These are phyloP conservation scores for Aureococcus anophagefferens DNA, from an alignment of 108 stramenopile genomes.

Conservation along the genomic window DNA sequence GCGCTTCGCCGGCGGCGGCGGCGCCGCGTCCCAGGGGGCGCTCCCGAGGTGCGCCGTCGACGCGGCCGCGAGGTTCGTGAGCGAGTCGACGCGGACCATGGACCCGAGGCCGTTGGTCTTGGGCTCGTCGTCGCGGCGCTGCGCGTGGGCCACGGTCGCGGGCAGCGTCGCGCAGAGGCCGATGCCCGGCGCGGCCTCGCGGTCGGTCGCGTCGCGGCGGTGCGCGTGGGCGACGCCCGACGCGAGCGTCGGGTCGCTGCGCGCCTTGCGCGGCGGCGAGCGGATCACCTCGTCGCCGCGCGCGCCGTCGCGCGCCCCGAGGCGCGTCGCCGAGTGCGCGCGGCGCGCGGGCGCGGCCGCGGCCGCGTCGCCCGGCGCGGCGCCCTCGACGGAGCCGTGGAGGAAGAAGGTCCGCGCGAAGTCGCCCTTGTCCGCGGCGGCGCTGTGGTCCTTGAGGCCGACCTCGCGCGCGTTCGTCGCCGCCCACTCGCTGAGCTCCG, in stretches of 20 bases:
- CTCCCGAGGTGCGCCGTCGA: background rate
- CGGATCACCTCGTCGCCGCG: background rate
- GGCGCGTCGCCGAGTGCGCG: background rate
- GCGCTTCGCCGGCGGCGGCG: no score
- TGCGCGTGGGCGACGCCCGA: no score
- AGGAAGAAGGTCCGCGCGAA: no score
- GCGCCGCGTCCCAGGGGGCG: no score
- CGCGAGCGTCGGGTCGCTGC: no score
- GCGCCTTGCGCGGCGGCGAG: background rate
- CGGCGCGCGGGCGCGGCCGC: background rate
- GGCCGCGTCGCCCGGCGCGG: background rate
- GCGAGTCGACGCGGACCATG: background rate
- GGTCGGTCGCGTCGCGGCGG: no score
- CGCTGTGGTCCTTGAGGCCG: background rate
- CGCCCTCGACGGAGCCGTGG: background rate
- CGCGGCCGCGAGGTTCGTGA: background rate
- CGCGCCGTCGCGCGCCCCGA: background rate
- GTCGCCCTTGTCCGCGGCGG: background rate
- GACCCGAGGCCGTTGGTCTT: background rate
- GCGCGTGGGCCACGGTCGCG: no score
- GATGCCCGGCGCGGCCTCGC: no score
- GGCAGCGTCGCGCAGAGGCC: no score
- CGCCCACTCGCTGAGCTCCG: background rate
- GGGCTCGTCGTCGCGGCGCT: background rate
- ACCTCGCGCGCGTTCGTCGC: background rate